These are phyloP conservation scores for Tuber borchii DNA, from an alignment of 495 filamentous ascomycete genomes.

Conservation along the genomic window DNA sequence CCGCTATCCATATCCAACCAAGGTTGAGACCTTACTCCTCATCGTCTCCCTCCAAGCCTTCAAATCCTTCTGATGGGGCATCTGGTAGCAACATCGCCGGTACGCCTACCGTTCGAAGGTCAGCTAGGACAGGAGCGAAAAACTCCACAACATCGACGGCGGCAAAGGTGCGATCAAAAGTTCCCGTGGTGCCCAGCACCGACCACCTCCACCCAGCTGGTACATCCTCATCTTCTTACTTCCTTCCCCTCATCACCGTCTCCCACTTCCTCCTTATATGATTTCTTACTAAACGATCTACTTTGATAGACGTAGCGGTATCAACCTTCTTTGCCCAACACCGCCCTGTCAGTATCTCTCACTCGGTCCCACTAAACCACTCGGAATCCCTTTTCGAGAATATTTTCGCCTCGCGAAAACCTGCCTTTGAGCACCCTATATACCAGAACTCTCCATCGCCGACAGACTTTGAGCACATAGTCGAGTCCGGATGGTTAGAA, in stretches of 20 bases:
- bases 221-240: constrained; percentile 8
- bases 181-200: constrained; percentile 38
- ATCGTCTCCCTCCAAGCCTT: constrained; percentile 28
- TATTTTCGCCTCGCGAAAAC: constrained; percentile 63
- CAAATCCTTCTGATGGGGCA: constrained; percentile 22
- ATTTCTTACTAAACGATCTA: constrained; percentile 41
- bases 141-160: constrained; percentile 9
- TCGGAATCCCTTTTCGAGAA: constrained; percentile 67
- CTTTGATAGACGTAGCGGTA: constrained; percentile 64
- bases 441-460: constrained; percentile 72
- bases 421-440: constrained; percentile 47
- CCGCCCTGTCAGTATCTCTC: constrained; percentile 82
- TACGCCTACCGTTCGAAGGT: constrained; percentile 15
- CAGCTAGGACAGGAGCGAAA: constrained; percentile 27
- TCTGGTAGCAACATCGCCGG: constrained; percentile 19
- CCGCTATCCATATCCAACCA: neutral
- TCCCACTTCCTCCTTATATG: constrained; percentile 44
- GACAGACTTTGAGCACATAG: constrained; percentile 34
- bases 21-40: constrained; percentile 20
- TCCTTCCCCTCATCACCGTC: neutral
- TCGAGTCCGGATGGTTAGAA: constrained; percentile 52
- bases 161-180: constrained; percentile 32
- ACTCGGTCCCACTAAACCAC: constrained; percentile 64
- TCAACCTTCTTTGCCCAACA: constrained; percentile 95
- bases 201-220: constrained; percentile 38